A percentile compares a stretch with the other conserved stretches of the same genome.
Conservation (phyloP, 2,329 filamentous ascomycete species). For the Gnomoniopsis sp. region DNA sequence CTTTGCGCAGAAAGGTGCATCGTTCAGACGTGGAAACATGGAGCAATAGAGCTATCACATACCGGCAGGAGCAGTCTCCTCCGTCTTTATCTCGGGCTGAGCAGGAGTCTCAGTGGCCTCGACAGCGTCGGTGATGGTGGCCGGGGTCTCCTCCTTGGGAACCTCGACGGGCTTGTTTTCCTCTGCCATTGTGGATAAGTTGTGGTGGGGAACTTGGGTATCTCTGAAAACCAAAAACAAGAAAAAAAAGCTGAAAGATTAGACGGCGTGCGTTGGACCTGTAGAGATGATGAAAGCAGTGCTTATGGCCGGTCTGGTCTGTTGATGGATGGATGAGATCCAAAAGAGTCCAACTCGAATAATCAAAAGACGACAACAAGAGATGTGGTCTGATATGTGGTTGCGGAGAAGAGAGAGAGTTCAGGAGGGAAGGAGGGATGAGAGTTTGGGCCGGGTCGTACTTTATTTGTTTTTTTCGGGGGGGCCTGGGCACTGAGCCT, state of each 20-base stretch:
- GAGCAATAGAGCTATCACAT: slow-evolving; percentile 3
- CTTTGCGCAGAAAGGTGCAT: background rate
- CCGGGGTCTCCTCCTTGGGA: slow-evolving; percentile 47
- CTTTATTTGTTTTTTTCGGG: slow-evolving; percentile 18
- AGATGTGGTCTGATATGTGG: slow-evolving; percentile 4
- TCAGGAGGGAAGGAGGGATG: slow-evolving; percentile 15
- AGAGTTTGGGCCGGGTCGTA: slow-evolving; percentile 18
- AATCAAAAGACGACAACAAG: slow-evolving; percentile 10
- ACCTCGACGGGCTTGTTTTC: slow-evolving; percentile 66
- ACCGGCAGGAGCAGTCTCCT: slow-evolving; percentile 17
- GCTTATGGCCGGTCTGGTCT: background rate
- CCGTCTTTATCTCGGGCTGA: slow-evolving; percentile 18
- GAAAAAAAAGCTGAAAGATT: slow-evolving; percentile 14
- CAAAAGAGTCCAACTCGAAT: slow-evolving; percentile 2
- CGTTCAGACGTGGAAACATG: background rate
- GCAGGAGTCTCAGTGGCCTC: slow-evolving; percentile 26
- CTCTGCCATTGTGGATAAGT: slow-evolving; percentile 64
- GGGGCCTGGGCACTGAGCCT: background rate
- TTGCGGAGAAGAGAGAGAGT: background rate
- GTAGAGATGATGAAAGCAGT: slow-evolving; percentile 2
- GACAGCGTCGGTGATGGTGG: slow-evolving; percentile 17
- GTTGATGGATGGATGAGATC: background rate
- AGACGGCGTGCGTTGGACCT: background rate
- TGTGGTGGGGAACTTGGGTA: slow-evolving; percentile 36
- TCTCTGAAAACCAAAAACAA: slow-evolving; percentile 39